Evolutionary conservation across 805 yeast species (phyloP).

Genomic region (Cyberlindnera misumaiensis): DNA sequence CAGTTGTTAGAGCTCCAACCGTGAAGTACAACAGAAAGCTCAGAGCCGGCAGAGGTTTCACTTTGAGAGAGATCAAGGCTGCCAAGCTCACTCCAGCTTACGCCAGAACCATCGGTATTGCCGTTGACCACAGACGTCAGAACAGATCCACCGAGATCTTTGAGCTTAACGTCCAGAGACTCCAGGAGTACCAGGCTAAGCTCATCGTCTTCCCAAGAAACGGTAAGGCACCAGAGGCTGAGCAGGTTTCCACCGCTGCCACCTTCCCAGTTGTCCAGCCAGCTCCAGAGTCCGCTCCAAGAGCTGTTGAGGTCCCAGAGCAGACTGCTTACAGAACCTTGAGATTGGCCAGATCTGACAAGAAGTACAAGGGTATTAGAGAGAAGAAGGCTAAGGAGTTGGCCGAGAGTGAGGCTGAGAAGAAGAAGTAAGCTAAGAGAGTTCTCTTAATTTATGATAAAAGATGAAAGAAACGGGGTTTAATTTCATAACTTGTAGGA

Average conservation of each 20-base stretch:
- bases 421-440: constrained; percentile 72
- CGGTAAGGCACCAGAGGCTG: constrained; percentile 73
- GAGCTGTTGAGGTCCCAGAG: constrained; percentile 71
- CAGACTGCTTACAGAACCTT: constrained; percentile 88
- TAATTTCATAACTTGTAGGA: constrained; percentile 1
- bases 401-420: constrained; percentile 99
- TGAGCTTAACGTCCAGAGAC: constrained; percentile 91
- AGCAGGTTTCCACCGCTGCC: constrained; percentile 71
- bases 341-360: constrained; percentile 91
- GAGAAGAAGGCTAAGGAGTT: constrained; percentile 95
- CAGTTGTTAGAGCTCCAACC: constrained; percentile 98
- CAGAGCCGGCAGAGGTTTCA: constrained; percentile 99
- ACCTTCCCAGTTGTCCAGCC: constrained; percentile 90
- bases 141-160: constrained; percentile 96
- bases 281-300: constrained; percentile 65
- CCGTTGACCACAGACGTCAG: constrained; percentile 99
- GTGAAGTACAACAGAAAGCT: constrained; percentile 98
- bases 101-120: constrained; percentile 97
- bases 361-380: constrained; percentile 92
- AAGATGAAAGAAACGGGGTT: constrained; percentile 16
- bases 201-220: constrained; percentile 94
- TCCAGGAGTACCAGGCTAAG: constrained; percentile 92
- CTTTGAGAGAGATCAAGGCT: constrained; percentile 96
- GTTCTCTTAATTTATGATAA: constrained; percentile 18
- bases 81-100: constrained; percentile 89